Evolutionary conservation across 2,329 filamentous ascomycete genomes (phyloP).

Genomic region (Fusarium sp.): DNA sequence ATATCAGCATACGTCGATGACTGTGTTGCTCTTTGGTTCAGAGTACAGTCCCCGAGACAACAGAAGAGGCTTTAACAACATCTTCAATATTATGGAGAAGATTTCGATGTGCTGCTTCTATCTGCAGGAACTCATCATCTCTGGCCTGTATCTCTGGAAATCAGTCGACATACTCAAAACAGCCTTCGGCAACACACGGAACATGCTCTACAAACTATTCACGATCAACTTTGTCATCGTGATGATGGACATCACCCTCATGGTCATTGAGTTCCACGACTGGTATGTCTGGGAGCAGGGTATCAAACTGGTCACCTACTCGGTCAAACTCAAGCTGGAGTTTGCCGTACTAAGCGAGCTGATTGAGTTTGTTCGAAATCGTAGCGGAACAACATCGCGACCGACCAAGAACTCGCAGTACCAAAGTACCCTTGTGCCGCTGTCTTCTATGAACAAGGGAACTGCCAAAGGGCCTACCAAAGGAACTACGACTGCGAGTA

Average conservation of each 20-base stretch:
- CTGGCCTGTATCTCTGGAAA: constrained; percentile 28
- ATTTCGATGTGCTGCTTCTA: constrained; percentile 25
- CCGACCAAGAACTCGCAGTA: not conserved
- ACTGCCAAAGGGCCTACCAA: not conserved
- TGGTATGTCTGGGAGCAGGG: constrained; percentile 52
- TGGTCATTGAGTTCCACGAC: constrained; percentile 50
- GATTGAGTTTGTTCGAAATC: constrained; percentile 51
- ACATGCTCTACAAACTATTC: constrained; percentile 30
- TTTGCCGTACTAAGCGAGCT: constrained; percentile 54
- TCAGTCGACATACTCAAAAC: constrained; percentile 30
- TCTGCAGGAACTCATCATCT: constrained; percentile 24
- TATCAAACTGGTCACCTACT: constrained; percentile 53
- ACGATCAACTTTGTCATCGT: constrained; percentile 60
- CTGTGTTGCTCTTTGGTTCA: constrained; percentile 51
- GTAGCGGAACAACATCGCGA: constrained; percentile 3
- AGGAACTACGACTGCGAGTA: not conserved
- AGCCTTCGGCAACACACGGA: constrained; percentile 24
- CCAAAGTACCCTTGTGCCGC: constrained; percentile 10
- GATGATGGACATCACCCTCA: constrained; percentile 56
- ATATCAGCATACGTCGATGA: constrained; percentile 62
- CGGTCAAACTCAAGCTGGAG: constrained; percentile 55
- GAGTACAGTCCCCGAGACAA: constrained; percentile 9
- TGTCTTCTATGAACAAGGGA: constrained; percentile 7
- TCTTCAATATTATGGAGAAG: constrained; percentile 50
- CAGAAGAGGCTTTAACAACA: constrained; percentile 10